A percentile compares a stretch with the other conserved stretches of the same genome.
phyloP scores from a whole-genome alignment of 2,329 filamentous ascomycete species.

The Aspergillus neoniger region DNA sequence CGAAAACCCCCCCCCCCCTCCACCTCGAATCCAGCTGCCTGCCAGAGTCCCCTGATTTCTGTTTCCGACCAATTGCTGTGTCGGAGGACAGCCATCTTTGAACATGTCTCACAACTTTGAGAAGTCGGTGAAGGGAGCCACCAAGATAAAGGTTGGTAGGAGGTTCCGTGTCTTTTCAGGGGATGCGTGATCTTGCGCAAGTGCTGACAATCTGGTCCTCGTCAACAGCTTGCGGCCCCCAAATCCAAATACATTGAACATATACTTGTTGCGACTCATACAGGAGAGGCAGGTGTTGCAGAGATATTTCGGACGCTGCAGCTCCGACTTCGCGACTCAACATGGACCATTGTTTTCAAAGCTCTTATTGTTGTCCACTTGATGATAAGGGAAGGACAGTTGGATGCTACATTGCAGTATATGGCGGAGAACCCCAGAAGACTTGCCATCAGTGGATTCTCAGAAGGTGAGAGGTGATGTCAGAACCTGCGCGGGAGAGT shows the following conservation, averaged over 20 bases:
- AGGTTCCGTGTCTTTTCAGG: background rate
- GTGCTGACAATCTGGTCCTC: conserved; percentile 26
- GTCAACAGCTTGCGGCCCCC: conserved; percentile 77
- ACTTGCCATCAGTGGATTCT: conserved; percentile 86
- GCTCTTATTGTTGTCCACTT: conserved; percentile 91
- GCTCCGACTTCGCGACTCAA: conserved; percentile 85
- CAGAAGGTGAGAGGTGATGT: conserved; percentile 72
- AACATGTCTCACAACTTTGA: conserved; percentile 70
- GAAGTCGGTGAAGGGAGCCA: conserved; percentile 98
- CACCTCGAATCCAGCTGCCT: conserved; percentile 3
- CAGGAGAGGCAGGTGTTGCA: conserved; percentile 89
- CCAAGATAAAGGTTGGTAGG: conserved; percentile 83
- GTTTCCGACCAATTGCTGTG: conserved; percentile 15
- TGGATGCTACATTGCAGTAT: conserved; percentile 83
- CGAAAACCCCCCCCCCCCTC: background rate
- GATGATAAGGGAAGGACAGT: conserved; percentile 94
- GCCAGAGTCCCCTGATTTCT: conserved; percentile 15
- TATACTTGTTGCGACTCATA: conserved; percentile 91
- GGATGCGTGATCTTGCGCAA: background rate
- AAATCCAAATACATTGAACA: conserved; percentile 99
- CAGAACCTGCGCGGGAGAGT: conserved; percentile 10
- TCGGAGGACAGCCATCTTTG: conserved; percentile 11
- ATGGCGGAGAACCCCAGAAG: conserved; percentile 79
- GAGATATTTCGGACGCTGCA: conserved; percentile 94
- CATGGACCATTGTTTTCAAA: conserved; percentile 99